These are phyloP conservation scores for Parastagonospora avenae DNA, from an alignment of 2,329 filamentous ascomycete species.

Conservation along the genomic window DNA sequence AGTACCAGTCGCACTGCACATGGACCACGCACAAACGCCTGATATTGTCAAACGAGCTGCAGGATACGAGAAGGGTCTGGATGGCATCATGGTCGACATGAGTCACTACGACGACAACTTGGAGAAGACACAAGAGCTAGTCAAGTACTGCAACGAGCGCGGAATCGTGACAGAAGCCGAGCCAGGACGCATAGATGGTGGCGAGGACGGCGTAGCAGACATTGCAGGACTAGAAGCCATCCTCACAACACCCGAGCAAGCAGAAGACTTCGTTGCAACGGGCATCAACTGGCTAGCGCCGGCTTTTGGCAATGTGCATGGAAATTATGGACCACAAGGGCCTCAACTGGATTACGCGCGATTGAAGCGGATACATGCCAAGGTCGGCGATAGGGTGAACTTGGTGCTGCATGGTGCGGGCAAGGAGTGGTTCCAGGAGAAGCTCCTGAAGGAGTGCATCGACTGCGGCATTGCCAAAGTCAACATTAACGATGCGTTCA, in stretches of 20 bases:
- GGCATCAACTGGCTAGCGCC: conserved; percentile 77
- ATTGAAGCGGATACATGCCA: conserved; percentile 52
- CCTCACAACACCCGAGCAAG: conserved; percentile 71
- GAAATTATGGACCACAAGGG: conserved; percentile 70
- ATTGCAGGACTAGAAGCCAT: conserved; percentile 61
- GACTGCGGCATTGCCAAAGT: conserved; percentile 61
- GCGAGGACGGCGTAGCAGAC: conserved; percentile 76
- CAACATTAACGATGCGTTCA: conserved; percentile 66
- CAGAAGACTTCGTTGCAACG: conserved; percentile 70
- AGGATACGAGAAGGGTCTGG: conserved; percentile 46
- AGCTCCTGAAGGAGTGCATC: conserved; percentile 61
- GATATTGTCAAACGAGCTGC: conserved; percentile 66
- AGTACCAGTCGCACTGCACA: conserved; percentile 67
- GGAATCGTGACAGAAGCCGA: conserved; percentile 74
- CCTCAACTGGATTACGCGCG: conserved; percentile 51
- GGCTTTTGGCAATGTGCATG: conserved; percentile 78
- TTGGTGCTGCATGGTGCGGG: conserved; percentile 65
- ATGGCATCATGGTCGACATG: conserved; percentile 67
- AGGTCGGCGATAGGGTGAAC: conserved; percentile 55
- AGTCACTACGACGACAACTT: conserved; percentile 74
- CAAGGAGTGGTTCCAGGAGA: conserved; percentile 55
- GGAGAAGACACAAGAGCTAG: conserved; percentile 65
- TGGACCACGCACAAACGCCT: conserved; percentile 70
- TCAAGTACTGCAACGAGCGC: conserved; percentile 65
- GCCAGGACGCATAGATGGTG: conserved; percentile 72